Evolutionary conservation across 768 basidiomycete species (phyloP), one percentile per base, ranked within the genome.

Genomic region (Pulveroboletus frians): DNA sequence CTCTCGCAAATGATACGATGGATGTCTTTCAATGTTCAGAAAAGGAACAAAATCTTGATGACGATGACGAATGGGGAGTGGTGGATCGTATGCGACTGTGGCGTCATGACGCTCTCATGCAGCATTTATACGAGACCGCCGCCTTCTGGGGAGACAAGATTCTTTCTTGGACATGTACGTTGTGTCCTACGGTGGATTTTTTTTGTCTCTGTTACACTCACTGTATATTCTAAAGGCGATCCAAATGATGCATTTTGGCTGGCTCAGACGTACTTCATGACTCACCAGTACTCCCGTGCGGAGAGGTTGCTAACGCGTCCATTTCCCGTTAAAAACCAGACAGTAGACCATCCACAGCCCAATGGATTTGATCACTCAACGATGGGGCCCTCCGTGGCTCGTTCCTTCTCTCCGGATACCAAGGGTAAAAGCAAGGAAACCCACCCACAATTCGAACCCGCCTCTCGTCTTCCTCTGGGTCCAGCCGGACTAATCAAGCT

Each of bases 191-290:
- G 34, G 27, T 23, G 21, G 13, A 30, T 21, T 42, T 53, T 52
- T 26, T 44, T 43, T 47, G 29, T 49, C 39, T 31, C n/a, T 15
- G 20, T 39, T 29, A 47, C 49, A 49, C 53, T 47, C 36, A 53
- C 27, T 13, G 15, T 31, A 3, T 32, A 23, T 20, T 41, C 23
- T 39, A 23, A 59, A 95, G 95, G 85, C 54, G 92, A 98, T 61
- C 86, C 93, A 27, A 96, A 97, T 64, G 96, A 99, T 68, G 96
- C 93, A 11, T 98, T 99, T 69, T 99, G 96, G 96, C 81, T 99
- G 18, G 94, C 96, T 3, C 96, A 99, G 67, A 92, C 89, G 0
- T 92, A 93, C 68, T 99, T 98, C 67, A 87, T 94, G 75, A 93
- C 88, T 3, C 85, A 94, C 59, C 91, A 96, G 52, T 98, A 95